Base-by-base conservation (phyloP, 1,284 basidiomycete genomes). In the Rhodotorula sp. region DNA sequence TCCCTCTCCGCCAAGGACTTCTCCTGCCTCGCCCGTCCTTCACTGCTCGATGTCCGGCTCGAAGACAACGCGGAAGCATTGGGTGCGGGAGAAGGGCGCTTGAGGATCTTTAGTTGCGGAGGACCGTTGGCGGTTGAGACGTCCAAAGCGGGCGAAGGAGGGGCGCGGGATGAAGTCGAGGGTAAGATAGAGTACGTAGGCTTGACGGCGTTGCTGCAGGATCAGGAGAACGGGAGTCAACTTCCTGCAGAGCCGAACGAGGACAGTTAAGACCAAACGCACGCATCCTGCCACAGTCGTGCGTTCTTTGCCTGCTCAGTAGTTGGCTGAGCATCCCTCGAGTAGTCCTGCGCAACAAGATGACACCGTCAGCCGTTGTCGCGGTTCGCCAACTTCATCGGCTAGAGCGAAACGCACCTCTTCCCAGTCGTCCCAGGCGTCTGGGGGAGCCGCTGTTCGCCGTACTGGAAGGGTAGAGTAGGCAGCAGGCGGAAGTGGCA, bases 241-340 rank as follows among this genome's bases (percentile, higher is more conserved):
- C 31, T 7, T 30, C 9, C 8, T 11, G 24, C 8, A 5, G 18
- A 47, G 24, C 8, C 26, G 2, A 20, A 24, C 18, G 34, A 28
- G 37, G 16, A 22, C 20, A 40, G 4, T 26, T 26, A 34, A 2
- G 28, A 18, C 4, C 13, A 22, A 20, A 51, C 64, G 34, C 40
- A 71, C 70, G 70, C 70, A 34, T 68, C 57, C 34, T 46, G 40
- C 70, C 70, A 71, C 10, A 71, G 56, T 31, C 61, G 13, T 9
- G 51, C 63, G 28, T 71, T 68, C n/a, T 57, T 26, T 20, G 40
- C 34, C 44, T 59, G 55, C 37, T 59, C 51, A 1, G 46, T 51
- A 2, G 6, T 4, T 0, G 30, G 26, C 16, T 48, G 46, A 1
- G 67, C 55, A 6, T 62, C 46, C 0, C 59, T 30, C 1, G 52